These are phyloP conservation scores for Saprolegnia diclina DNA, from an alignment of 352 stramenopile genomes.

Conservation along the genomic window DNA sequence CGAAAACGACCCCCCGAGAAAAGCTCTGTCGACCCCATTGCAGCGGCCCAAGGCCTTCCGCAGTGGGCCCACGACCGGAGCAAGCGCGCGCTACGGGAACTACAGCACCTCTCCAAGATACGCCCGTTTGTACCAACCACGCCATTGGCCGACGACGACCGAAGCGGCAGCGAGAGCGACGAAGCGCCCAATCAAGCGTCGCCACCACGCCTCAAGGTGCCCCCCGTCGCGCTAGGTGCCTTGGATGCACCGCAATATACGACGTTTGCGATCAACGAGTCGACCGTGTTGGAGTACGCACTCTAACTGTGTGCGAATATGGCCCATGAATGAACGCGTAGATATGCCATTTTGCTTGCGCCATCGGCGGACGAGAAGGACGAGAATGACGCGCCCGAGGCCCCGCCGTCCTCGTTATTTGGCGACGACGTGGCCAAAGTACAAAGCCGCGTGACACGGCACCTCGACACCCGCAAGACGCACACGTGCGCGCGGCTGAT, in stretches of 20 bases:
- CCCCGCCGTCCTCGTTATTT: slow-evolving; percentile 27
- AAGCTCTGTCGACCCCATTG: not conserved
- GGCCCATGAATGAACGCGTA: not conserved
- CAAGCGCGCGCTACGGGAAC: slow-evolving; percentile 57
- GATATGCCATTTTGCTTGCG: slow-evolving; percentile 23
- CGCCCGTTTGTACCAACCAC: slow-evolving; percentile 16
- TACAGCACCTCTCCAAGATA: slow-evolving; percentile 37
- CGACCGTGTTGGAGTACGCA: not conserved
- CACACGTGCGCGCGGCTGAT: slow-evolving; percentile 39
- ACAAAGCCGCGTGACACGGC: slow-evolving; percentile 9
- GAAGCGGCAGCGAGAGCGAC: not conserved
- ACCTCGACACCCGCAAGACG: not conserved
- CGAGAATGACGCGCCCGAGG: not conserved
- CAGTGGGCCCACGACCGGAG: slow-evolving; percentile 59
- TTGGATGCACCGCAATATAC: not conserved
- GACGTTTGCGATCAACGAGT: not conserved
- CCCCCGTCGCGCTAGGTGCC: not conserved
- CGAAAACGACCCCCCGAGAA: not conserved
- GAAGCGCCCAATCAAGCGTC: not conserved
- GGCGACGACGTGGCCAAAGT: slow-evolving; percentile 25
- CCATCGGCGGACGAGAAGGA: not conserved
- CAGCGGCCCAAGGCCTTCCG: slow-evolving; percentile 29
- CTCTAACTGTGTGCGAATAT: not conserved
- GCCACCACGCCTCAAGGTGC: not conserved
- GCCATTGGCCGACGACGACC: not conserved